phyloP scores from a whole-genome alignment of 2,329 filamentous ascomycete species.

The Aspergillus fischeri region DNA sequence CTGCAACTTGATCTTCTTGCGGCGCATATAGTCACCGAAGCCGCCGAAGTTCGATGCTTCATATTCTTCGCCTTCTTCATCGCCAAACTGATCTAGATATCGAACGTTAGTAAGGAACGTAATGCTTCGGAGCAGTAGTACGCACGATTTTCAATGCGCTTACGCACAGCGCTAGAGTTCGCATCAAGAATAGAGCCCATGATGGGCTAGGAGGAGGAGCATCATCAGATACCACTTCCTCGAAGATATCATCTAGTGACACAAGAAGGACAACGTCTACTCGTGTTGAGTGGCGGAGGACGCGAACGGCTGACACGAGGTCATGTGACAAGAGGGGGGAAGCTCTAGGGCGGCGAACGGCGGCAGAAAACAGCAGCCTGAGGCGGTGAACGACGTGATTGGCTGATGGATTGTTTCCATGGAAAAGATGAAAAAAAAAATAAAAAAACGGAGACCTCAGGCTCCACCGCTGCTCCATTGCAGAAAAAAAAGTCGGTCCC shows the following conservation, averaged over 20 bases:
- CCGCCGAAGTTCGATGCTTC: conserved; percentile 80
- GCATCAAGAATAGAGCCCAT: conserved; percentile 62
- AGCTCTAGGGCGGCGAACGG: background rate
- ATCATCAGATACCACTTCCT: conserved; percentile 12
- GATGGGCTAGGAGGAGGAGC: conserved; percentile 21
- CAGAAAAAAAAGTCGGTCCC: conserved; percentile 14
- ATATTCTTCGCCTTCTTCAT: conserved; percentile 89
- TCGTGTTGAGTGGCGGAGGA: background rate
- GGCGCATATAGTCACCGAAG: conserved; percentile 85
- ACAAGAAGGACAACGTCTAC: background rate
- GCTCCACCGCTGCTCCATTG: conserved; percentile 13
- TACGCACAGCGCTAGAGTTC: conserved; percentile 57
- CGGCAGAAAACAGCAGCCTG: conserved; percentile 1
- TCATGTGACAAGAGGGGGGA: conserved; percentile 10
- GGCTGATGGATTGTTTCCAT: conserved; percentile 1
- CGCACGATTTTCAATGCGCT: conserved; percentile 58
- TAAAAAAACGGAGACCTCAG: conserved; percentile 6
- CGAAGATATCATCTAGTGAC: background rate
- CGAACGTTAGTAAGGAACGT: conserved; percentile 7
- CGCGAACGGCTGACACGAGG: conserved; percentile 4
- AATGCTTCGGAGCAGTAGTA: conserved; percentile 2
- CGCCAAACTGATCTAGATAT: conserved; percentile 63
- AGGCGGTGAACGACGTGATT: background rate
- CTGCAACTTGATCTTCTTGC: conserved; percentile 96
- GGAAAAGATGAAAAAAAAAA: conserved; percentile 1